Percentiles rank a stretch among this genome's conserved stretches.
Conservation (phyloP, 768 basidiomycete genomes). For the Tylopilus sp. region DNA sequence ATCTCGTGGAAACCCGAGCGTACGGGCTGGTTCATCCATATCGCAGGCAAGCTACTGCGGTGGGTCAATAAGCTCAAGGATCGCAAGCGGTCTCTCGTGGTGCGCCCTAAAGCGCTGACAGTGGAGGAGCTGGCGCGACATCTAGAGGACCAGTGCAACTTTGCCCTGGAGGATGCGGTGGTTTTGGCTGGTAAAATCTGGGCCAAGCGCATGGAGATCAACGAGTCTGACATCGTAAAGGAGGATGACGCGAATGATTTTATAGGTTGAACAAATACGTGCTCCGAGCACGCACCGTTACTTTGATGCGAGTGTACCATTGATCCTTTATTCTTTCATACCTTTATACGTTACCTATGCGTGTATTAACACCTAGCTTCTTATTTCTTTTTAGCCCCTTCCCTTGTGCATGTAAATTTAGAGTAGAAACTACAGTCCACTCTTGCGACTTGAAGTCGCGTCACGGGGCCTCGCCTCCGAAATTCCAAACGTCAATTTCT, state of each 20-base stretch:
- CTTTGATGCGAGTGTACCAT: no score
- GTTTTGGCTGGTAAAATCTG: conserved; percentile 18
- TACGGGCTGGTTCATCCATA: conserved; percentile 19
- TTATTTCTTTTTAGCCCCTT: neutral
- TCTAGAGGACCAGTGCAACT: conserved; percentile 15
- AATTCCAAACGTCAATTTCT: no score
- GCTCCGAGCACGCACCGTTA: no score
- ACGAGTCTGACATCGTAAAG: conserved; percentile 7
- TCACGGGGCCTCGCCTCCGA: no score
- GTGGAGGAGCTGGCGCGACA: conserved; percentile 12
- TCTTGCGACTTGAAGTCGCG: no score
- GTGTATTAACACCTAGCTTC: no score
- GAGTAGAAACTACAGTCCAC: no score
- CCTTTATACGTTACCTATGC: neutral
- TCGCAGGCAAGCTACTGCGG: conserved; percentile 18
- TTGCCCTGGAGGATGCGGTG: conserved; percentile 12
- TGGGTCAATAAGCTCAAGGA: conserved; percentile 15
- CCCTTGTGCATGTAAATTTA: neutral
- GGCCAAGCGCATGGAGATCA: conserved; percentile 10
- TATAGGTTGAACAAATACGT: neutral
- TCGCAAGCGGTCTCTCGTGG: neutral
- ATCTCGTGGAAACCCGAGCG: conserved; percentile 21
- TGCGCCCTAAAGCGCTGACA: conserved; percentile 6
- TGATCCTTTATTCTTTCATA: neutral
- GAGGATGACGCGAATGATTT: neutral